Conservation (phyloP, 345 rosid species). For the Populus tremula region DNA sequence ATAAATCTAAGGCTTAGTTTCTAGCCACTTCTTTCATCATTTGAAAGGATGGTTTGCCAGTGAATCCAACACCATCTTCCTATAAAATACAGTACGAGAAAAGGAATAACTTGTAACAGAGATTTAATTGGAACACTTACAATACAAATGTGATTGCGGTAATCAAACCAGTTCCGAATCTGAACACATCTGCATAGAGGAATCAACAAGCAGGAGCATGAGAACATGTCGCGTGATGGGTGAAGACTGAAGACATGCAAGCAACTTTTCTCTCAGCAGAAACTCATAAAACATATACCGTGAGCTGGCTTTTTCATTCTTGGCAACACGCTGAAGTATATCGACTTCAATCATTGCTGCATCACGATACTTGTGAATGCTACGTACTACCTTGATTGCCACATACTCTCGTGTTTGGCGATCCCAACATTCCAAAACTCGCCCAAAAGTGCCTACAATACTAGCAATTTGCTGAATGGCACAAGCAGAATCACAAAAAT, state of each 20-base stretch:
- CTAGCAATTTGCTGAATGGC: conserved; percentile 66
- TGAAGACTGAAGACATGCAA: background rate
- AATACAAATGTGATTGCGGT: conserved; percentile 68
- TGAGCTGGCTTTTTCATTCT: conserved; percentile 50
- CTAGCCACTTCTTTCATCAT: background rate
- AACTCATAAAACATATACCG: conserved; percentile 36
- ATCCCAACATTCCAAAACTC: conserved; percentile 87
- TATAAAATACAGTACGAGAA: background rate
- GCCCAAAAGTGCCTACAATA: conserved; percentile 89
- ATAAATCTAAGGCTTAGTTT: background rate
- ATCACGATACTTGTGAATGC: conserved; percentile 61
- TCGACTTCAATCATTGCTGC: conserved; percentile 80
- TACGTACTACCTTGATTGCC: conserved; percentile 61
- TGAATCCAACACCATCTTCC: conserved; percentile 1
- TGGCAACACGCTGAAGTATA: conserved; percentile 55
- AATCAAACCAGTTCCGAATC: conserved; percentile 70
- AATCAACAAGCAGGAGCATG: conserved; percentile 5
- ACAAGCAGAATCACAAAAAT: conserved; percentile 55
- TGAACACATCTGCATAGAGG: conserved; percentile 63
- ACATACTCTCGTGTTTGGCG: conserved; percentile 59
- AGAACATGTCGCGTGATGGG: background rate
- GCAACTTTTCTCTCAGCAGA: conserved; percentile 20
- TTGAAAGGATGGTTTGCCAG: background rate
- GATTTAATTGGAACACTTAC: conserved; percentile 47
- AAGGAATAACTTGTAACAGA: background rate